These are phyloP conservation scores for Fusarium verticillioides DNA, from an alignment of 2,329 filamentous ascomycete species.

Conservation along the genomic window DNA sequence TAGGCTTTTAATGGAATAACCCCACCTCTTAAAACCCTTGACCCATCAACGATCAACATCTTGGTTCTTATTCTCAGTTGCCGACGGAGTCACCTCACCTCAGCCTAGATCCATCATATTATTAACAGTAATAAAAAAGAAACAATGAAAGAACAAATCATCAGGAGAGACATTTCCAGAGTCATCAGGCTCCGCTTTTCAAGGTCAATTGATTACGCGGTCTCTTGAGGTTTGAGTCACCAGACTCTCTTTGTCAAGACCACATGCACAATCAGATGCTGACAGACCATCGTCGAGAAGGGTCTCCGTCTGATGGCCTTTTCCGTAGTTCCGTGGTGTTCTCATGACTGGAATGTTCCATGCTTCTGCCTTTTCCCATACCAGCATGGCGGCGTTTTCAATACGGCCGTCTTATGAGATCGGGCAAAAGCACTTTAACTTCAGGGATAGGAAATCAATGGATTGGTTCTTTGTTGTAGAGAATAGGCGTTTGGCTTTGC, in stretches of 20 bases:
- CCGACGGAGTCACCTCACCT: background rate
- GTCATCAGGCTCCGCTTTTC: conserved; percentile 13
- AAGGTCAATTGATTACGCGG: conserved; percentile 31
- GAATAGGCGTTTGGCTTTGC: background rate
- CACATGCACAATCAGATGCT: conserved; percentile 31
- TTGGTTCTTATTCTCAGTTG: conserved; percentile 28
- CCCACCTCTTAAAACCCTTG: conserved; percentile 29
- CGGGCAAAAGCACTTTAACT: conserved; percentile 15
- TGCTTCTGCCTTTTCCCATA: conserved; percentile 1
- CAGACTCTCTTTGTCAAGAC: conserved; percentile 29
- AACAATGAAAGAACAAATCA: background rate
- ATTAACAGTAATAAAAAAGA: background rate
- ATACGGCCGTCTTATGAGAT: background rate
- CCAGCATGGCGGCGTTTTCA: conserved; percentile 3
- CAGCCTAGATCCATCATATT: background rate
- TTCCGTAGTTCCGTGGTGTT: conserved; percentile 12
- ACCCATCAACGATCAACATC: conserved; percentile 17
- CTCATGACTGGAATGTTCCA: conserved; percentile 41
- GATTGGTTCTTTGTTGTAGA: background rate
- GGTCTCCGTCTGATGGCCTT: conserved; percentile 17
- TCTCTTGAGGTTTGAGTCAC: conserved; percentile 31
- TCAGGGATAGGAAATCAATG: background rate
- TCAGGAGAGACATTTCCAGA: background rate
- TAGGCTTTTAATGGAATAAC: conserved; percentile 19
- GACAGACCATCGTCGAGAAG: conserved; percentile 20